Percentiles rank a stretch among this genome's conserved stretches.
These are phyloP conservation scores for Alternaria alternata DNA, from an alignment of 2,329 filamentous ascomycete genomes.

Conservation along the genomic window DNA sequence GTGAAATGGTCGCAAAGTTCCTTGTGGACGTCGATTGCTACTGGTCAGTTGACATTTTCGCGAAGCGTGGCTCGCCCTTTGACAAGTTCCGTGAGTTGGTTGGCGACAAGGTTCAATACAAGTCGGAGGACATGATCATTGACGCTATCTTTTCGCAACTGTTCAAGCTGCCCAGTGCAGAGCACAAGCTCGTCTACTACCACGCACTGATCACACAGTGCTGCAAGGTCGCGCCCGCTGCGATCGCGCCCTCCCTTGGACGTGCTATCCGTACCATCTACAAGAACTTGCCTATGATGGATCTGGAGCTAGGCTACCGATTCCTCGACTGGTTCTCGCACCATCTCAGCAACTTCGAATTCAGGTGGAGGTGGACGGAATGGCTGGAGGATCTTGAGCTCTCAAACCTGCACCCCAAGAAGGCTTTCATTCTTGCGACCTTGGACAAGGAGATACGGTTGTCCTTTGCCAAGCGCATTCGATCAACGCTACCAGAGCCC, in stretches of 20 bases:
- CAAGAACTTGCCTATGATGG: conserved; percentile 80
- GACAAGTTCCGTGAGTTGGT: conserved; percentile 77
- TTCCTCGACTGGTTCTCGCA: conserved; percentile 99
- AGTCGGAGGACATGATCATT: conserved; percentile 96
- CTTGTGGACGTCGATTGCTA: conserved; percentile 95
- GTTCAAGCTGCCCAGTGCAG: conserved; percentile 82
- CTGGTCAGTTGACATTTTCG: conserved; percentile 87
- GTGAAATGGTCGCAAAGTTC: conserved; percentile 84
- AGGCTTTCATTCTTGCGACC: conserved; percentile 89
- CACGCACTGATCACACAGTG: conserved; percentile 93
- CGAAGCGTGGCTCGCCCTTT: conserved; percentile 91
- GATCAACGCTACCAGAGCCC: conserved; percentile 85
- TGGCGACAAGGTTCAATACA: conserved; percentile 83
- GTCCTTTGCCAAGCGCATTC: conserved; percentile 95
- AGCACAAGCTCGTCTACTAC: conserved; percentile 96
- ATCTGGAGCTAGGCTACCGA: conserved; percentile 83
- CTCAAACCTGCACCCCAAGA: conserved; percentile 80
- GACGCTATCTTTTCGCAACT: conserved; percentile 97
- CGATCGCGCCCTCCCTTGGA: conserved; percentile 93
- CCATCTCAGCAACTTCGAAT: conserved; percentile 98
- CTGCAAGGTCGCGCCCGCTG: conserved; percentile 93
- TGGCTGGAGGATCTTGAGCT: conserved; percentile 87
- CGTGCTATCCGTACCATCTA: conserved; percentile 93
- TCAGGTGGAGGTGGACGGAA: conserved; percentile 99
- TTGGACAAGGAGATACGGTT: conserved; percentile 96